Conservation (phyloP, 306 rosid genomes). For the Dicorynia guianensis region DNA sequence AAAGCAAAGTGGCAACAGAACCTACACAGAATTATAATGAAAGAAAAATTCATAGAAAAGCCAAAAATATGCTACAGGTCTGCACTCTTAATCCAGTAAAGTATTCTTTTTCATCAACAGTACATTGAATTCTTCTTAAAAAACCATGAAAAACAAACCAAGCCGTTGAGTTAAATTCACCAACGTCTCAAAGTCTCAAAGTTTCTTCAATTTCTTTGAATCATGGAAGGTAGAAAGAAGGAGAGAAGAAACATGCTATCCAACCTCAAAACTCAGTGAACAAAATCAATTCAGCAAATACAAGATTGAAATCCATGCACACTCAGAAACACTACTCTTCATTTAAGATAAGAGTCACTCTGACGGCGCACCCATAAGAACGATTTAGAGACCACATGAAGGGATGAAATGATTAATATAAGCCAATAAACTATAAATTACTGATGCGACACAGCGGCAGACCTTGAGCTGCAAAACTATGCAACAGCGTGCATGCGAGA, state of each 20-base stretch:
- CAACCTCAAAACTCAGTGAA: constrained; percentile 25
- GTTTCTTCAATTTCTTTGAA: not conserved
- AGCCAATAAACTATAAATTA: constrained; percentile 21
- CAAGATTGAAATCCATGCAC: too few relatives aligned
- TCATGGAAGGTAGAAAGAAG: not conserved
- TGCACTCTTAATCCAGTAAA: not conserved
- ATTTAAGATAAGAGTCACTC: constrained; percentile 19
- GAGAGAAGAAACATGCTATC: constrained; percentile 20
- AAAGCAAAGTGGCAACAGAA: not conserved
- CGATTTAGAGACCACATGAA: constrained; percentile 12
- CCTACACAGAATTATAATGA: not conserved
- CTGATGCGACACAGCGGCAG: constrained; percentile 2
- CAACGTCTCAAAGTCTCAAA: constrained; percentile 10
- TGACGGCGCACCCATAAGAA: constrained; percentile 24
- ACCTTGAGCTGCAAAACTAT: constrained; percentile 56
- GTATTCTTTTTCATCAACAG: not conserved
- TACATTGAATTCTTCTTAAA: not conserved
- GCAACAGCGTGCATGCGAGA: constrained; percentile 57
- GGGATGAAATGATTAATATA: constrained; percentile 8
- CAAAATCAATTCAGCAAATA: too few relatives aligned
- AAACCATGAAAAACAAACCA: not conserved
- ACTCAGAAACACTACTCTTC: constrained; percentile 29
- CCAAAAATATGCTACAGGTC: not conserved
- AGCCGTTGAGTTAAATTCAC: not conserved
- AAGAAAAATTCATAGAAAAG: not conserved